Evolutionary conservation across 73 alveolate species (phyloP), one percentile per base, ranked within the genome.

Genomic region (Paramecium primaurelia): DNA sequence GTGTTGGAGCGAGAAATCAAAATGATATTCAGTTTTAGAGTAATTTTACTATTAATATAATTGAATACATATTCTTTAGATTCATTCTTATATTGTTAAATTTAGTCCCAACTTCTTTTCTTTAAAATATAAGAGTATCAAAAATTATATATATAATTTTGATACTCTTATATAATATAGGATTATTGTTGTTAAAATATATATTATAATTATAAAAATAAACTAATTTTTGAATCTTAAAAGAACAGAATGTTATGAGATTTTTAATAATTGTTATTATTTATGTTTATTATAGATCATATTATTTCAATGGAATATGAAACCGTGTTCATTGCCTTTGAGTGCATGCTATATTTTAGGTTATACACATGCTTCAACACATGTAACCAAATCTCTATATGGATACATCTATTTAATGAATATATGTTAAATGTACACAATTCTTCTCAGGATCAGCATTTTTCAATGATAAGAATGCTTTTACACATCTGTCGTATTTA

Each of bases 401-500:
- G 91, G 91, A 49, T 80, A 80, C 91, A 80, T 80, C 91, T 80
- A 44, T 11, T 28, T 64, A 64, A 26, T 3, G 84, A 64, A 64
- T 32, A 34, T 28, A 1, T 54, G 69, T 54, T 54, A 54, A 54
- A 54, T 34, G 47, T 80, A 80, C 91, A 36, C 91, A 80, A 80
- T 80, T 80, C 91, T 80, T 80, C 32, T 80, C 91, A 26, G 91
- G 91, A 80, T 80, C 91, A 26, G 91, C 91, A 80, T 80, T 80
- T 42, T 80, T 80, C 38, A 80, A 47, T 80, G 47, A 44, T 32
- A 32, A 36, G 75, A 45, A 80, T 25, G 91, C 91, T 42, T 59
- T 80, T 26, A 80, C 91, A 22, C 91, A 80, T 80, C 91, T 40
- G 51, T 80, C 47, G 58, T 80, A 80, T 80, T 80, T 80, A 80